Evolutionary conservation across 768 basidiomycete genomes (phyloP).

Genomic region (Coprinopsis strossmayeri): DNA sequence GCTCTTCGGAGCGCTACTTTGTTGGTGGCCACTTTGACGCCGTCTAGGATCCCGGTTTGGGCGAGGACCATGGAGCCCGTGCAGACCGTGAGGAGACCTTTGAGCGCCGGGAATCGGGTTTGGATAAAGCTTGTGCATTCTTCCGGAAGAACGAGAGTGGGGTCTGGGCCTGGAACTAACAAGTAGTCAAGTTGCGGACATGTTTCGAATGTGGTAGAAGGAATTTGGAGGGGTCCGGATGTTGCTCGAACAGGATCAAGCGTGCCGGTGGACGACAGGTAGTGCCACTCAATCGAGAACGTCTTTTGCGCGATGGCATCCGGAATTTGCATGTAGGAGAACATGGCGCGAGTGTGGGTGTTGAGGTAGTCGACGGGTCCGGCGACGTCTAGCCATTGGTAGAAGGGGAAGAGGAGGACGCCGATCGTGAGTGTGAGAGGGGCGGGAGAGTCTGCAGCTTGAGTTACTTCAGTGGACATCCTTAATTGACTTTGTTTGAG

Average conservation of each 20-base stretch:
- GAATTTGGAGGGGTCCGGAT: constrained; percentile 16
- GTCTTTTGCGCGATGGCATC: constrained; percentile 13
- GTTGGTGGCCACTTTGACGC: constrained; percentile 16
- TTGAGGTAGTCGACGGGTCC: constrained; percentile 22
- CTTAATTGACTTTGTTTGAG: neutral
- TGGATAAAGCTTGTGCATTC: constrained; percentile 16
- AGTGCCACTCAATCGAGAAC: constrained; percentile 19
- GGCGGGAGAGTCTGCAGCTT: no score
- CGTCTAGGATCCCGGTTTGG: constrained; percentile 18
- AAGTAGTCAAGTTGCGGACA: constrained; percentile 21
- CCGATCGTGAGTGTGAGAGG: constrained; percentile 18
- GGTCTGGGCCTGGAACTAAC: constrained; percentile 19
- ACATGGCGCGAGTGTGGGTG: constrained; percentile 10
- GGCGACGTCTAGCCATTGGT: constrained; percentile 22
- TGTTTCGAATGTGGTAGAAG: constrained; percentile 15
- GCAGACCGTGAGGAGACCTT: constrained; percentile 17
- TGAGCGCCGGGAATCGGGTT: constrained; percentile 1
- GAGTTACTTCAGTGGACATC: neutral
- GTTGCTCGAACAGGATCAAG: constrained; percentile 11
- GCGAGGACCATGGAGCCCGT: constrained; percentile 17
- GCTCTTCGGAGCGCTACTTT: constrained; percentile 10
- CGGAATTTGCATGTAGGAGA: neutral
- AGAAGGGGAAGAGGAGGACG: constrained; percentile 16
- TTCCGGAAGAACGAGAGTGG: constrained; percentile 8
- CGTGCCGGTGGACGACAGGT: constrained; percentile 12